These are phyloP conservation scores for Chlamydomonas applanata DNA, from an alignment of 139 green algal species.

Conservation along the genomic window DNA sequence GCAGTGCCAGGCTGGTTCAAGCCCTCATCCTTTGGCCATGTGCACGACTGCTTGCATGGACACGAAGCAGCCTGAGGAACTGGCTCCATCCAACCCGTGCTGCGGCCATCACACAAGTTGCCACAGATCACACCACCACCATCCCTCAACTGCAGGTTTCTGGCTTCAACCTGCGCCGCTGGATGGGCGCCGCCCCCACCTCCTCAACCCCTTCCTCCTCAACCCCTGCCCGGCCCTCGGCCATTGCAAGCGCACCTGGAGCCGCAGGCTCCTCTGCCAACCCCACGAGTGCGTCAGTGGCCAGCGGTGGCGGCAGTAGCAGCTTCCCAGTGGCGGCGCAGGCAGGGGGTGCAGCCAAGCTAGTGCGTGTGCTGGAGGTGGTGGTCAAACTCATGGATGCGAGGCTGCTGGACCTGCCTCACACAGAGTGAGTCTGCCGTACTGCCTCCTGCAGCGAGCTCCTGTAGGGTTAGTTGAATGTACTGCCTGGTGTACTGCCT, in stretches of 20 bases:
- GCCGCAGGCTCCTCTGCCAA: too few relatives aligned
- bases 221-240: not conserved
- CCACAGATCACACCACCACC: too few relatives aligned
- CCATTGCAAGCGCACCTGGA: not conserved
- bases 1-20: too few relatives aligned
- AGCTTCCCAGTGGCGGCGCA: not conserved
- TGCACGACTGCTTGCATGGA: too few relatives aligned
- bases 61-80: too few relatives aligned
- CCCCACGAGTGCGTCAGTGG: too few relatives aligned
- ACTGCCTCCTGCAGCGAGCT: too few relatives aligned
- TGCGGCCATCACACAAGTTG: too few relatives aligned
- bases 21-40: too few relatives aligned
- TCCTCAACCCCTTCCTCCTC: constrained; percentile 24
- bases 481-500: too few relatives aligned
- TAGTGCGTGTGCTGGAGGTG: constrained; percentile 56
- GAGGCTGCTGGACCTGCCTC: constrained; percentile 63
- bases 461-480: too few relatives aligned
- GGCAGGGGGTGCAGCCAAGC: constrained; percentile 27
- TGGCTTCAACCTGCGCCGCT: constrained; percentile 54
- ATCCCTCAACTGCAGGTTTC: constrained; percentile 15
- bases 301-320: not conserved
- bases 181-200: constrained; percentile 7
- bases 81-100: too few relatives aligned
- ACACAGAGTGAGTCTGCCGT: constrained; percentile 77
- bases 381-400: constrained; percentile 75